Percentiles rank a stretch among this genome's conserved stretches.
Evolutionary conservation across 1,139 yeast species (phyloP).

Genomic region (Taphrina pruni): DNA sequence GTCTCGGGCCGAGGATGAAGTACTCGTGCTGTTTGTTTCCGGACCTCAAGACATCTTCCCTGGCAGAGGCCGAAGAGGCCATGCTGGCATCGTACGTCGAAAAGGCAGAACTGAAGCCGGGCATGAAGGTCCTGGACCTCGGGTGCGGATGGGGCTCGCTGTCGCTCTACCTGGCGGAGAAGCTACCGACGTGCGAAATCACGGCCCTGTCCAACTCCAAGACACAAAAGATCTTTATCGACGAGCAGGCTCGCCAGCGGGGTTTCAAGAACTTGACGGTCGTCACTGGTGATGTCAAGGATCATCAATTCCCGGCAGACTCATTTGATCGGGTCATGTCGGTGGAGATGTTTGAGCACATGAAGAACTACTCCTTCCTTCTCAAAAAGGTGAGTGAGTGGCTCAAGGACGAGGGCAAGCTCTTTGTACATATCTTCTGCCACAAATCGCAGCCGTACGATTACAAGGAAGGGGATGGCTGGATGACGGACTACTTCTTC

Average conservation of each 20-base stretch:
- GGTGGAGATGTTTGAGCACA: constrained; percentile 42
- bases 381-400: constrained; percentile 35
- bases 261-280: constrained; percentile 41
- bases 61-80: constrained; percentile 37
- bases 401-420: constrained; percentile 40
- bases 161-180: constrained; percentile 53
- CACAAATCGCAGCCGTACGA: constrained; percentile 41
- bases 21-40: constrained; percentile 41
- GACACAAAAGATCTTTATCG: constrained; percentile 40
- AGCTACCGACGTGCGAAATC: constrained; percentile 41
- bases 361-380: constrained; percentile 40
- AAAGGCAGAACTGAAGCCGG: constrained; percentile 58
- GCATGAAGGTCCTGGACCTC: constrained; percentile 53
- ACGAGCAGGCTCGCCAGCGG: constrained; percentile 34
- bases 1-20: constrained; percentile 42
- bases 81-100: constrained; percentile 53
- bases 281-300: constrained; percentile 41
- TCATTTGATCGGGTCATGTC: constrained; percentile 41
- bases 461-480: constrained; percentile 41
- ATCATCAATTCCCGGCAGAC: constrained; percentile 26
- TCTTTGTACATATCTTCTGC: constrained; percentile 41
- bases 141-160: constrained; percentile 59
- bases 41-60: constrained; percentile 20
- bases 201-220: constrained; percentile 36
- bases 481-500: constrained; percentile 42